phyloP scores from a whole-genome alignment of 495 filamentous ascomycete genomes.

The Aspergillus sclerotioniger region DNA sequence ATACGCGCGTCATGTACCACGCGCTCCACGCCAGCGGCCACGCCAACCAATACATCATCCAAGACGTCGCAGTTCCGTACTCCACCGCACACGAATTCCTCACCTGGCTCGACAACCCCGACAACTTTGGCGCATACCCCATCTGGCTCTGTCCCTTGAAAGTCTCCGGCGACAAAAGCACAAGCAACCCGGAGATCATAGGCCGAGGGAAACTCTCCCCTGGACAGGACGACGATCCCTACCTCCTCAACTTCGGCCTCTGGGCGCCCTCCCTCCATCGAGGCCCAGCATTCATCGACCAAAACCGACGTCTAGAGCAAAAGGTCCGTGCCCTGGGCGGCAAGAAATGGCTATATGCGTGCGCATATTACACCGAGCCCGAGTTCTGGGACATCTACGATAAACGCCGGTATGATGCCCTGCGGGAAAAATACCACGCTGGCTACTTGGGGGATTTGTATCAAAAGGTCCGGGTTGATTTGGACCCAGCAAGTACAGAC shows the following conservation, averaged over 20 bases:
- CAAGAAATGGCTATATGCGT: constrained; percentile 59
- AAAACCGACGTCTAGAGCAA: constrained; percentile 64
- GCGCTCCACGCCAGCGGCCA: constrained; percentile 53
- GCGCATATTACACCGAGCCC: constrained; percentile 51
- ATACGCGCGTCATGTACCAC: constrained; percentile 56
- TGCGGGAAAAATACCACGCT: constrained; percentile 52
- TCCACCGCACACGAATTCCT: constrained; percentile 46
- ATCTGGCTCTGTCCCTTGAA: constrained; percentile 7
- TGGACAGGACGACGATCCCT: background rate
- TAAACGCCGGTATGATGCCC: constrained; percentile 41
- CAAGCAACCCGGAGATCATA: background rate
- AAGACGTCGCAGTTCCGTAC: constrained; percentile 57
- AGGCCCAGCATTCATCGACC: constrained; percentile 41
- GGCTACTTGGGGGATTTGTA: constrained; percentile 47
- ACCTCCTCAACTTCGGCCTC: constrained; percentile 51
- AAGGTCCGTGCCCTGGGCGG: constrained; percentile 65
- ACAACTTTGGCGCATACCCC: constrained; percentile 43
- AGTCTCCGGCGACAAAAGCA: too few relatives aligned
- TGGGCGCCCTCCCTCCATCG: constrained; percentile 43
- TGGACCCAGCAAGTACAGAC: constrained; percentile 2
- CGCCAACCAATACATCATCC: constrained; percentile 47
- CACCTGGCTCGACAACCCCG: constrained; percentile 38
- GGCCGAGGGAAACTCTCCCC: background rate
- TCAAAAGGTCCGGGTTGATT: constrained; percentile 49
- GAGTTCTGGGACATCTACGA: constrained; percentile 59